phyloP scores from a whole-genome alignment of 495 filamentous ascomycete species.

The Aspergillus egyptiacus region DNA sequence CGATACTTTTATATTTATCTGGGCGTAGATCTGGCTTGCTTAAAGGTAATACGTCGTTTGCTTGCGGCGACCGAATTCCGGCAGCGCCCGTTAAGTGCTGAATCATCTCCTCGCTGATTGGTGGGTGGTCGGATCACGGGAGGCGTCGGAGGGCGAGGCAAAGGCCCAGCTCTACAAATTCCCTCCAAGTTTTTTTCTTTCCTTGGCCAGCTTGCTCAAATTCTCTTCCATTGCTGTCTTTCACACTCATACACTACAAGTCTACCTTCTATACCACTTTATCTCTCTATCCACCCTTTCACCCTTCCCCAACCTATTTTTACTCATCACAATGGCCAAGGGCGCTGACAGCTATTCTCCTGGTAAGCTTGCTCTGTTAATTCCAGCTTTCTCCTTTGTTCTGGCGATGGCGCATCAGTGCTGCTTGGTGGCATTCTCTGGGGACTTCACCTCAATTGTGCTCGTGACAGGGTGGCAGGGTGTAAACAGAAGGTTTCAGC shows the following conservation, averaged over 20 bases:
- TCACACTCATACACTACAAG: conserved; percentile 8
- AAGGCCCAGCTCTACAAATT: conserved; percentile 30
- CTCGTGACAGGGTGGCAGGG: background rate
- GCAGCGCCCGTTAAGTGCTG: conserved; percentile 32
- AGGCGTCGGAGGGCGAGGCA: conserved; percentile 26
- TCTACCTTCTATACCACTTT: conserved; percentile 19
- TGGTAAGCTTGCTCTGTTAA: conserved; percentile 31
- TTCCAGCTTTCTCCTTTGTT: conserved; percentile 6
- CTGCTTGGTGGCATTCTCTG: conserved; percentile 1
- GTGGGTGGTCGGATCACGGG: conserved; percentile 32
- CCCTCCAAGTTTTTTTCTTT: conserved; percentile 30
- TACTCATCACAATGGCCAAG: conserved; percentile 48
- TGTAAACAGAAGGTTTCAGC: background rate
- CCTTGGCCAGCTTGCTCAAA: conserved; percentile 16
- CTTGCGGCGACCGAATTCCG: conserved; percentile 21
- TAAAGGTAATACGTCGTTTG: background rate
- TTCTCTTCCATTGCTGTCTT: conserved; percentile 18
- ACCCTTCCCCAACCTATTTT: conserved; percentile 21
- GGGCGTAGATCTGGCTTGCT: too few relatives aligned
- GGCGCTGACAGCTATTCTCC: conserved; percentile 34
- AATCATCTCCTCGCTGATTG: conserved; percentile 40
- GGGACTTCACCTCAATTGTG: background rate
- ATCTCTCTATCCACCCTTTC: conserved; percentile 31
- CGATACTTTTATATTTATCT: too few relatives aligned
- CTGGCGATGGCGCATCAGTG: background rate